Percentiles rank a stretch among this genome's conserved stretches.
Conservation (phyloP, 1,284 basidiomycete genomes). For the Volvariella surrecta region DNA sequence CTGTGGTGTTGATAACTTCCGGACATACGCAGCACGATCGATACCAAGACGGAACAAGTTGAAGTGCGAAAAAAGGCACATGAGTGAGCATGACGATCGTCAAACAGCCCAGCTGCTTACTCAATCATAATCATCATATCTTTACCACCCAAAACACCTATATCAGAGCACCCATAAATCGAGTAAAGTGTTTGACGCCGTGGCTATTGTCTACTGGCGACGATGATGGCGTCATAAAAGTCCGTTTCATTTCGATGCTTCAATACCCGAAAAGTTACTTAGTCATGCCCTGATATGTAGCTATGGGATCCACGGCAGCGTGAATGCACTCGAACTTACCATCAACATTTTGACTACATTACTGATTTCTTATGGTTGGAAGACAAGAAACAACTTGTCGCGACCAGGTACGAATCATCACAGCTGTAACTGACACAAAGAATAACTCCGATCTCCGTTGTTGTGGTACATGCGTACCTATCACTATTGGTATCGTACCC, state of each 20-base stretch:
- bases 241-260: constrained; percentile 21
- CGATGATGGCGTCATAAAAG: constrained; percentile 91
- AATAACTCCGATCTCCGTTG: too few relatives aligned
- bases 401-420: constrained; percentile 61
- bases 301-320: constrained; percentile 83
- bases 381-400: constrained; percentile 79
- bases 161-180: constrained; percentile 74
- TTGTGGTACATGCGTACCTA: constrained; percentile 1
- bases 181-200: constrained; percentile 62
- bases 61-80: constrained; percentile 65
- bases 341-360: constrained; percentile 93
- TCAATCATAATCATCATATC: constrained; percentile 12
- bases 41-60: constrained; percentile 56
- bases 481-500: neutral
- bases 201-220: constrained; percentile 81
- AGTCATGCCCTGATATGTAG: constrained; percentile 28
- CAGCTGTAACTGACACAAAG: too few relatives aligned
- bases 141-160: too few relatives aligned
- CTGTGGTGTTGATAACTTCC: neutral
- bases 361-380: constrained; percentile 86
- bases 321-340: constrained; percentile 60
- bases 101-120: constrained; percentile 9
- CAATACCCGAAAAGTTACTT: constrained; percentile 1
- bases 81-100: constrained; percentile 51
- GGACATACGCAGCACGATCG: constrained; percentile 45